Evolutionary conservation across 345 rosid species (phyloP).

Genomic region (Salix dunnii): DNA sequence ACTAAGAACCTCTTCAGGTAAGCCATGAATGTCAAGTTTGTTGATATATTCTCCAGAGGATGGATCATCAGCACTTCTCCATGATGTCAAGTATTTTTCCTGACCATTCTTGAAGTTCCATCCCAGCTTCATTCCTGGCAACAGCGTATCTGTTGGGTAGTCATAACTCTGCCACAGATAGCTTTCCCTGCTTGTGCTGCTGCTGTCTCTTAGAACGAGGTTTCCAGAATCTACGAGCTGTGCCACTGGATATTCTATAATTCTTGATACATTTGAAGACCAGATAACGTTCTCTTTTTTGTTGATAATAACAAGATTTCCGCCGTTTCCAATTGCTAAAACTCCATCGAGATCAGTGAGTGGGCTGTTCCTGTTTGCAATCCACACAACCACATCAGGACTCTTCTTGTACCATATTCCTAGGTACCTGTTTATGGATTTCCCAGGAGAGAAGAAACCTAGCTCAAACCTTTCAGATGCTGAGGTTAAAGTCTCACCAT

Average conservation of each 20-base stretch:
- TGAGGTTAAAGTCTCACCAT: conserved; percentile 23
- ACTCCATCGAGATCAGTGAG: background rate
- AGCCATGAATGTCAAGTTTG: conserved; percentile 19
- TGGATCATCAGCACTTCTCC: conserved; percentile 37
- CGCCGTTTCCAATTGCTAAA: background rate
- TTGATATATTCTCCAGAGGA: conserved; percentile 31
- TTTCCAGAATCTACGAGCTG: conserved; percentile 17
- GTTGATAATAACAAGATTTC: conserved; percentile 1
- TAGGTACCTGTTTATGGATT: background rate
- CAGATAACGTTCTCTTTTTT: background rate
- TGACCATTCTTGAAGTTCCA: background rate
- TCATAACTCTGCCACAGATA: conserved; percentile 15
- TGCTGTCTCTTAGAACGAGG: conserved; percentile 1
- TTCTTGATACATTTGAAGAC: conserved; percentile 7
- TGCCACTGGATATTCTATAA: background rate
- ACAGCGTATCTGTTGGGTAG: conserved; percentile 6
- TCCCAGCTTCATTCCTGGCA: conserved; percentile 15
- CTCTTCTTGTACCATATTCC: conserved; percentile 18
- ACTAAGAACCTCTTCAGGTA: conserved; percentile 20
- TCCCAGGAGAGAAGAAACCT: conserved; percentile 26
- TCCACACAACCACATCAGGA: conserved; percentile 15
- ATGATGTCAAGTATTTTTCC: conserved; percentile 24
- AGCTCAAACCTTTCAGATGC: conserved; percentile 26
- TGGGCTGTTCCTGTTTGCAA: conserved; percentile 14
- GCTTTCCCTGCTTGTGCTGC: background rate